These are phyloP conservation scores for Bjerkandera adusta DNA, from an alignment of 1,284 basidiomycete genomes.

Conservation along the genomic window DNA sequence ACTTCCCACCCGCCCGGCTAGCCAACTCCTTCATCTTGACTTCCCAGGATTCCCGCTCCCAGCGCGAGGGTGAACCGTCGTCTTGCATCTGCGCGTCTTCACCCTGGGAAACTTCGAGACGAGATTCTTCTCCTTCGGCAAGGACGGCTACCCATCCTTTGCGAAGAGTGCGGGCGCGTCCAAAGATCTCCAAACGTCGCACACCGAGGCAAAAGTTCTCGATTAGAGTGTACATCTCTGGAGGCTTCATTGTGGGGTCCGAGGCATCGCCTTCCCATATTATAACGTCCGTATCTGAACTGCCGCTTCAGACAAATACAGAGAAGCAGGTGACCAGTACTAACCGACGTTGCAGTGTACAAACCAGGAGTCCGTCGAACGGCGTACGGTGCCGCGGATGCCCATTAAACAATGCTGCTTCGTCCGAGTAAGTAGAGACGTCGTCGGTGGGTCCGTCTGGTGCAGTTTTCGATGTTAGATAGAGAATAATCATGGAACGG, in stretches of 20 bases:
- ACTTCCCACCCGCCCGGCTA: constrained; percentile 44
- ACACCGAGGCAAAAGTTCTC: constrained; percentile 98
- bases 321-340: constrained; percentile 24
- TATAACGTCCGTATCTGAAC: constrained; percentile 91
- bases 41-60: constrained; percentile 61
- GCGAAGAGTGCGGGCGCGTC: constrained; percentile 68
- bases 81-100: constrained; percentile 45
- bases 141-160: constrained; percentile 93
- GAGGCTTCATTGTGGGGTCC: constrained; percentile 84
- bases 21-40: constrained; percentile 52
- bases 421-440: constrained; percentile 81
- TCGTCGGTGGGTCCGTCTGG: constrained; percentile 79
- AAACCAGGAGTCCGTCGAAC: constrained; percentile 92
- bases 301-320: too few species aligned
- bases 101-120: constrained; percentile 37
- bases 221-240: constrained; percentile 93
- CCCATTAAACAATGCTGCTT: constrained; percentile 98
- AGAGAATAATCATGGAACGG: not conserved
- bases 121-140: constrained; percentile 57
- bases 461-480: not conserved
- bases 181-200: constrained; percentile 90
- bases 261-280: constrained; percentile 87
- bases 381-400: constrained; percentile 94
- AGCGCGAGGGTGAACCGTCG: constrained; percentile 35
- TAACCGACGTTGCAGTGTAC: constrained; percentile 96